Conservation (phyloP, 371 early-diverging fungal genomes). For the Mortierella sp. region DNA sequence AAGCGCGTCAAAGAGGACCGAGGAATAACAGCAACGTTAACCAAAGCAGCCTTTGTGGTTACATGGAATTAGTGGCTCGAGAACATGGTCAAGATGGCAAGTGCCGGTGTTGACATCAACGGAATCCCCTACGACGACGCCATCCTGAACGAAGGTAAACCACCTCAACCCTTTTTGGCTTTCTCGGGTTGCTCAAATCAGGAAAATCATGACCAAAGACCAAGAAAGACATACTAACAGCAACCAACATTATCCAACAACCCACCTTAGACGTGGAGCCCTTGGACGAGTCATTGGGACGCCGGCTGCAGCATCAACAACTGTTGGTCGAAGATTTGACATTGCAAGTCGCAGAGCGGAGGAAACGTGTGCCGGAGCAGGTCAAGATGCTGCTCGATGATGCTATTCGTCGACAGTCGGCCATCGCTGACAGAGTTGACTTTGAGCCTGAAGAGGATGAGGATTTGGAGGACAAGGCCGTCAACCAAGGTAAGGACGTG, state of each 20-base stretch:
- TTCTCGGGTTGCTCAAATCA: neutral
- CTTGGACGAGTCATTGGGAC: constrained; percentile 41
- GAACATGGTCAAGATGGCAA: constrained; percentile 41
- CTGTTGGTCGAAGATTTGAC: constrained; percentile 47
- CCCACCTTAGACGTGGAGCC: constrained; percentile 39
- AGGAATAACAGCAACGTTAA: neutral
- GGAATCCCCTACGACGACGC: constrained; percentile 55
- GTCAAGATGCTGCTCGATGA: constrained; percentile 58
- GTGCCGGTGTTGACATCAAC: constrained; percentile 46
- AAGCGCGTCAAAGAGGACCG: neutral
- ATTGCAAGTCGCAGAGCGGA: constrained; percentile 51
- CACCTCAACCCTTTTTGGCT: neutral
- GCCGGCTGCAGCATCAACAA: constrained; percentile 37
- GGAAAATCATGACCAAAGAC: neutral
- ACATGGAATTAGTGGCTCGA: constrained; percentile 41
- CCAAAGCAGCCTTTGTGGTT: neutral
- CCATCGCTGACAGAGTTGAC: constrained; percentile 45
- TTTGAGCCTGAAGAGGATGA: constrained; percentile 26
- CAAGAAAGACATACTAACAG: neutral
- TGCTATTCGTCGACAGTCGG: constrained; percentile 47
- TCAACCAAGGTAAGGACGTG: constrained; percentile 7
- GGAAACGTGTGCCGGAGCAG: constrained; percentile 58
- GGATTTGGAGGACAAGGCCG: neutral
- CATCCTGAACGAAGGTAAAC: constrained; percentile 40
- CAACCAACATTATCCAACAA: neutral